A percentile compares a stretch with the other conserved stretches of the same genome.
These are phyloP conservation scores for Rhizophagus sp. DNA, from an alignment of 192 early-diverging fungal genomes.

Conservation along the genomic window DNA sequence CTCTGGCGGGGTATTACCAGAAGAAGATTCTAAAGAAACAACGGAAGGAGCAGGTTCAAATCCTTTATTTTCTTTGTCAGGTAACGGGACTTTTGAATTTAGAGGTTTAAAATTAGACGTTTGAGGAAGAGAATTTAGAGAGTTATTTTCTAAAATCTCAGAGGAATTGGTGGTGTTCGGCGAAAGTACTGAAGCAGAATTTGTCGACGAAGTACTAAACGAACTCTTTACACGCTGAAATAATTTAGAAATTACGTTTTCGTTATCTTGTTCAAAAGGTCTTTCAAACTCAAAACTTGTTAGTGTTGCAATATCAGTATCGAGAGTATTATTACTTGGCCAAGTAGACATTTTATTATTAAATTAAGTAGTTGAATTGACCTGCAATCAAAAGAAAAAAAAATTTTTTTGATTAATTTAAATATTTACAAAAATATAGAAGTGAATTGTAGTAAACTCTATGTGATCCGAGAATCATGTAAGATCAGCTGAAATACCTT, in stretches of 20 bases:
- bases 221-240: conserved; percentile 55
- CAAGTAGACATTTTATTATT: not conserved
- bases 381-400: not conserved
- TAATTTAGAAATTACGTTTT: conserved; percentile 57
- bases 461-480: too few relatives aligned
- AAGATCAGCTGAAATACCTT: too few relatives aligned
- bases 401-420: not conserved
- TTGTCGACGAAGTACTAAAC: conserved; percentile 27
- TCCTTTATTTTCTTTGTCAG: conserved; percentile 24
- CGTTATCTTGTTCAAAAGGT: conserved; percentile 36
- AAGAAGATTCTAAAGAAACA: conserved; percentile 1
- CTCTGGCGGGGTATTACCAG: not conserved
- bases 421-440: not conserved
- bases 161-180: not conserved
- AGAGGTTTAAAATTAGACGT: not conserved
- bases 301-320: conserved; percentile 30
- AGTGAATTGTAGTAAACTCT: not conserved
- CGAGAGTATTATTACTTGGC: not conserved
- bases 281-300: conserved; percentile 47
- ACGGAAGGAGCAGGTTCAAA: conserved; percentile 1
- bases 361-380: not conserved
- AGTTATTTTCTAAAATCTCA: not conserved
- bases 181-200: not conserved
- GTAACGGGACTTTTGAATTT: not conserved
- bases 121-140: conserved; percentile 1